Percentiles rank a stretch among this genome's conserved stretches.
phyloP scores from a whole-genome alignment of 139 green algal genomes.

The Micractinium conductrix region DNA sequence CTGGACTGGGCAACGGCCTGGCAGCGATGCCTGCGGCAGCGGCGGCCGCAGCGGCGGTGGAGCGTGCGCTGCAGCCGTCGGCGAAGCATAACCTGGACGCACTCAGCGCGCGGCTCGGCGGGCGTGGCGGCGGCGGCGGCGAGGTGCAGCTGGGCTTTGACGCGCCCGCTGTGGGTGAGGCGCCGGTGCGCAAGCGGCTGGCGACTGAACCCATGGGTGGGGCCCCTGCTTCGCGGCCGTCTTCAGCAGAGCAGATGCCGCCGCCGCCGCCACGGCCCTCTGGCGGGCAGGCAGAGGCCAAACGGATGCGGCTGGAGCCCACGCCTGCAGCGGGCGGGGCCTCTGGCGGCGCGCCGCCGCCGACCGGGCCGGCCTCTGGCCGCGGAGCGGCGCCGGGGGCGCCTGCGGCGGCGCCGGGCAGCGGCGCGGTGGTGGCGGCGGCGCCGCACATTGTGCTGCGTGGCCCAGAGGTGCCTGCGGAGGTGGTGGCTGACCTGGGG shows the following conservation, averaged over 20 bases:
- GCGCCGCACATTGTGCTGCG: slow-evolving; percentile 28
- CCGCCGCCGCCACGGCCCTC: slow-evolving; percentile 18
- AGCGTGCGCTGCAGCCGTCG: slow-evolving; percentile 15
- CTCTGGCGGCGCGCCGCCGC: not conserved
- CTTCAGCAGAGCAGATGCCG: slow-evolving; percentile 25
- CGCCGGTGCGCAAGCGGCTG: not conserved
- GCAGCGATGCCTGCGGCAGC: not conserved
- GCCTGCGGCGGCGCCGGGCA: no score
- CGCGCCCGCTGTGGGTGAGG: not conserved
- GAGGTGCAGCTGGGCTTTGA: slow-evolving; percentile 43
- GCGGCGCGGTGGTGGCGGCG: not conserved
- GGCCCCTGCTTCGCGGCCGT: not conserved
- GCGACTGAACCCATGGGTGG: slow-evolving; percentile 4
- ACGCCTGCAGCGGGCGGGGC: not conserved
- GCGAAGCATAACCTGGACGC: slow-evolving; percentile 12
- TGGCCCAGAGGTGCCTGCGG: not conserved
- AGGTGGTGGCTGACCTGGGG: slow-evolving; percentile 10
- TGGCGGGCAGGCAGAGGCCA: slow-evolving; percentile 6
- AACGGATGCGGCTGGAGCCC: slow-evolving; percentile 3
- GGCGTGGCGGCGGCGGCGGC: not conserved
- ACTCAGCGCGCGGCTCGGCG: slow-evolving; percentile 35
- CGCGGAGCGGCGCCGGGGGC: no score
- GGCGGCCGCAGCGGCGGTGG: slow-evolving; percentile 4
- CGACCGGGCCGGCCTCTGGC: no score
- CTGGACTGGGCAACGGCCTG: not conserved